A percentile compares a stretch with the other conserved stretches of the same genome.
Evolutionary conservation across 257 asterid genomes (phyloP).

Genomic region (Datura wrightii): DNA sequence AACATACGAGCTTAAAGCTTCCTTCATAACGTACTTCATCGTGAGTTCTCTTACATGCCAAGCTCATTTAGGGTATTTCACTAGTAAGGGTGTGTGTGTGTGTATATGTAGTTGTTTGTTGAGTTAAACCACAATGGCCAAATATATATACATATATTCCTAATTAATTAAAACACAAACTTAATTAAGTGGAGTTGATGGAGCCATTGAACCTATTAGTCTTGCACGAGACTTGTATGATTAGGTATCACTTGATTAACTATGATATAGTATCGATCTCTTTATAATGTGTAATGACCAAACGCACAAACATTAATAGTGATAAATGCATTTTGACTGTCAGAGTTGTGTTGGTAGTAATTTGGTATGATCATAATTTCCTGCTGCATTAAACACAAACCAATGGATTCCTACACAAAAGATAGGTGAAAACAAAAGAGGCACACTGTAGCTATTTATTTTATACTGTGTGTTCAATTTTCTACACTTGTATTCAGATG

Average conservation of each 20-base stretch:
- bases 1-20: too few relatives aligned
- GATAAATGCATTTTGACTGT: not conserved
- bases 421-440: not conserved
- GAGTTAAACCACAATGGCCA: not conserved
- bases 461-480: not conserved
- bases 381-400: not conserved
- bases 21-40: too few relatives aligned
- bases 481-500: not conserved
- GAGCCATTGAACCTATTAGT: not conserved
- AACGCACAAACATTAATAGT: not conserved
- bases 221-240: not conserved
- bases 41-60: too few relatives aligned
- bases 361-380: not conserved
- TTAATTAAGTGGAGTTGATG: not conserved
- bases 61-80: too few relatives aligned
- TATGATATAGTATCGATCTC: not conserved
- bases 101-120: too few relatives aligned
- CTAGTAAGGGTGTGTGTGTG: too few relatives aligned
- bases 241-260: not conserved
- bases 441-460: not conserved
- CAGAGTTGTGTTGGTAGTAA: not conserved
- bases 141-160: too few relatives aligned
- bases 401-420: not conserved
- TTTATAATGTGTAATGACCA: not conserved
- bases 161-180: not conserved